Percentiles rank a stretch among this genome's conserved stretches.
Conservation (phyloP, 345 rosid genomes). For the Eucalyptus virginea region DNA sequence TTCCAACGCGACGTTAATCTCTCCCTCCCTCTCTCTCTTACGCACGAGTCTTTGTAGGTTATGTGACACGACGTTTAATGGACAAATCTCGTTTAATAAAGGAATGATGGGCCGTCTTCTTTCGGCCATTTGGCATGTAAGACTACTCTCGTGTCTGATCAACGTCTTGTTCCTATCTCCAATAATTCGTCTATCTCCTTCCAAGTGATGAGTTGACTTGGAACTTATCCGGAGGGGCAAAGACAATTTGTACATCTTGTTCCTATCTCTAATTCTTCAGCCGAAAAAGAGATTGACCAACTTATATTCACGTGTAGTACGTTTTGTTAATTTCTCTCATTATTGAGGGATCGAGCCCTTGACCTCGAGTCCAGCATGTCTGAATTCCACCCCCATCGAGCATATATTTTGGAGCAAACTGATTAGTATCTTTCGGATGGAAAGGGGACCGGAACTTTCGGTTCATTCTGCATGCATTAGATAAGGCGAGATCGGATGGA, state of each 20-base stretch:
- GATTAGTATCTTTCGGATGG: not conserved
- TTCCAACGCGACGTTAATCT: not conserved
- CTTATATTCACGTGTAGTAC: not conserved
- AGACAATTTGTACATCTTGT: not conserved
- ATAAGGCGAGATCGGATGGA: not conserved
- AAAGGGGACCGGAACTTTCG: not conserved
- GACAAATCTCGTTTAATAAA: not conserved
- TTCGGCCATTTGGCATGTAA: not conserved
- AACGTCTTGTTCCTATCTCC: not conserved
- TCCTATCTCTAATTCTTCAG: not conserved
- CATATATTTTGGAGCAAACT: not conserved
- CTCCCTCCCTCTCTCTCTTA: not conserved
- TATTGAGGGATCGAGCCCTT: not conserved
- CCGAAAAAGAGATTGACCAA: not conserved
- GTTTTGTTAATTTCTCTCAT: not conserved
- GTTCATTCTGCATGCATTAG: not conserved
- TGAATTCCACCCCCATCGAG: not conserved
- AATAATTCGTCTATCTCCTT: not conserved
- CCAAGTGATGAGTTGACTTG: not conserved
- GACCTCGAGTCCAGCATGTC: not conserved
- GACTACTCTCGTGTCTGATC: not conserved
- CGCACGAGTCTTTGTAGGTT: not conserved
- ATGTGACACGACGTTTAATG: not conserved
- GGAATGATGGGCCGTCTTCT: not conserved
- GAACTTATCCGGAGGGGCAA: not conserved